Evolutionary conservation across 345 rosid genomes (phyloP).

Genomic region (Rhodamnia rubescens): DNA sequence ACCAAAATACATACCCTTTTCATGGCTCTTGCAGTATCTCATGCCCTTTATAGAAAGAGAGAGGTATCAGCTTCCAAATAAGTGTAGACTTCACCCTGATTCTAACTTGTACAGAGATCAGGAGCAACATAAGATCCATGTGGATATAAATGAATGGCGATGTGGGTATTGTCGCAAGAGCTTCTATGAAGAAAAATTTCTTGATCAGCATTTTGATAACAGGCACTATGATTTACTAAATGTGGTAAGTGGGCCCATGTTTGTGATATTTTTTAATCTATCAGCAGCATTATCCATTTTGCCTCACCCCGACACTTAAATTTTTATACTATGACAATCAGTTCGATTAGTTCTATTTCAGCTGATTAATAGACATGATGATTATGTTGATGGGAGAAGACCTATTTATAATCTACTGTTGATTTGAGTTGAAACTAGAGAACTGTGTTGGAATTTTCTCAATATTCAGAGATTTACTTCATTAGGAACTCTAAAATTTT

Average conservation of each 20-base stretch:
- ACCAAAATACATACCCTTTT: not conserved
- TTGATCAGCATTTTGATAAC: constrained; percentile 55
- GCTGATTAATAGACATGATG: no score
- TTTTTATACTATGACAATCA: not conserved
- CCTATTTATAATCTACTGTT: not conserved
- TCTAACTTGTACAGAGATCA: constrained; percentile 58
- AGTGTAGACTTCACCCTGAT: constrained; percentile 43
- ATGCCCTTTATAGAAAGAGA: constrained; percentile 56
- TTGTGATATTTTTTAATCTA: not conserved
- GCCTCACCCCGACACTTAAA: not conserved
- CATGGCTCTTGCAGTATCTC: constrained; percentile 31
- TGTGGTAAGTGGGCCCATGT: constrained; percentile 24
- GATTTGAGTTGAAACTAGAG: not conserved
- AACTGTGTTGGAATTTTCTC: not conserved
- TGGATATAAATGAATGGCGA: constrained; percentile 47
- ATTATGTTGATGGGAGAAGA: no score
- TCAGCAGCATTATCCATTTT: not conserved
- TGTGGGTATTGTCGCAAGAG: constrained; percentile 61
- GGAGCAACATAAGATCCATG: constrained; percentile 46
- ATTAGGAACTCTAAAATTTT: not conserved
- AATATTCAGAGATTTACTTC: not conserved
- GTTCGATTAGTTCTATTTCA: no score
- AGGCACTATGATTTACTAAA: constrained; percentile 47
- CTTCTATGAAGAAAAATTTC: constrained; percentile 52
- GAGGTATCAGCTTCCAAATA: constrained; percentile 25